Conservation (phyloP, 2,329 filamentous ascomycete species). For the Fusarium torreyae region DNA sequence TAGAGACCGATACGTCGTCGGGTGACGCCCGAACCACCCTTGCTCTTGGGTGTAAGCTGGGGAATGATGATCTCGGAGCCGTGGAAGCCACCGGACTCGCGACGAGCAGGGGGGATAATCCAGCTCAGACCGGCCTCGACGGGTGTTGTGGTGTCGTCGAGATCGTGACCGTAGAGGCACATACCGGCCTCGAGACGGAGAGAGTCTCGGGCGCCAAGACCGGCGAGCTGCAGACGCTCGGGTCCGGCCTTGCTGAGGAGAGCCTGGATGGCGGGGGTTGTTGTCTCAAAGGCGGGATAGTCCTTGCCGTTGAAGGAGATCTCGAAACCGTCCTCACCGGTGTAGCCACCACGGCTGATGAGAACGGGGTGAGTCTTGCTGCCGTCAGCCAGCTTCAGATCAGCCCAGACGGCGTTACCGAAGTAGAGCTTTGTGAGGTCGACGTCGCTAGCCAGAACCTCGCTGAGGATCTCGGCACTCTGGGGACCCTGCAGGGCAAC, state of each 20-base stretch:
- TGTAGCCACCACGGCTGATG: slow-evolving; percentile 93
- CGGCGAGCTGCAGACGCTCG: slow-evolving; percentile 80
- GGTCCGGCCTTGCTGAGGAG: slow-evolving; percentile 76
- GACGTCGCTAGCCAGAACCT: slow-evolving; percentile 69
- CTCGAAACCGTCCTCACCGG: slow-evolving; percentile 98
- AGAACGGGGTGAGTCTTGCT: slow-evolving; percentile 63
- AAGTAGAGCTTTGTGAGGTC: slow-evolving; percentile 83
- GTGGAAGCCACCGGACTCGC: slow-evolving; percentile 80
- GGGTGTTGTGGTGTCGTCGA: slow-evolving; percentile 81
- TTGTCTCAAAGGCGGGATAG: slow-evolving; percentile 57
- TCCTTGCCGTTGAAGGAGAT: slow-evolving; percentile 78
- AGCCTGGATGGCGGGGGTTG: slow-evolving; percentile 73
- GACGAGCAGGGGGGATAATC: slow-evolving; percentile 87
- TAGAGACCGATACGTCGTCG: slow-evolving; percentile 85
- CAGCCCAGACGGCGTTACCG: slow-evolving; percentile 78
- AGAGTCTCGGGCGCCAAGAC: slow-evolving; percentile 91
- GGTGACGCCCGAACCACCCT: slow-evolving; percentile 78
- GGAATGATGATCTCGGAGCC: slow-evolving; percentile 83
- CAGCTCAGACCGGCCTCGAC: slow-evolving; percentile 75
- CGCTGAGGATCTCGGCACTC: slow-evolving; percentile 77
- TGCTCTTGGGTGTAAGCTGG: slow-evolving; percentile 81
- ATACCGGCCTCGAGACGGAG: slow-evolving; percentile 96
- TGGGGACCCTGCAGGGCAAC: slow-evolving; percentile 92
- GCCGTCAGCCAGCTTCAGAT: slow-evolving; percentile 73
- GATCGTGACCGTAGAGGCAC: slow-evolving; percentile 99